Evolutionary conservation across 805 yeast species (phyloP), one percentile per base, ranked within the genome.

Genomic region (Candida sphagnicola): DNA sequence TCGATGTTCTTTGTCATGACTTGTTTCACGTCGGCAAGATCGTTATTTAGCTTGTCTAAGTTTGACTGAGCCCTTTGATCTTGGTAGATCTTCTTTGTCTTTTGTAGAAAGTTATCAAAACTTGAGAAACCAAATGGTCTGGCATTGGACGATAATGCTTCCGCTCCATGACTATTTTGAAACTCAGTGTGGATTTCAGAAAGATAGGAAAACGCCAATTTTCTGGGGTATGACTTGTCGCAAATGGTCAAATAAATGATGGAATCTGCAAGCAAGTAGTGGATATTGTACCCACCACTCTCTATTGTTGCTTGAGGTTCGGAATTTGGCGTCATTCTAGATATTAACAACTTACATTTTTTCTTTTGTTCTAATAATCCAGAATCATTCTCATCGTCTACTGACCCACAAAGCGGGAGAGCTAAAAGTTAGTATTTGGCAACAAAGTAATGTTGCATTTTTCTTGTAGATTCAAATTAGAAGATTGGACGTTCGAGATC

Each of bases 1-100:
- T 93, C 98, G 42, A 93, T 93, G 61, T 93, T 93, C 53, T 91
- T 91, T 43, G 95, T 88, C 95, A 93, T 86, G 41, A 93, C 95
- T 47, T 86, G 80, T 51, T 91, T 89, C 34, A 93, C 99, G 53
- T 95, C 99, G 35, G 85, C 88, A 47, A 93, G 69, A 50, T 93
- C 99, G 34, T 78, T 76, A 60, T 91, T 90, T 47, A 91, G 67
- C 57, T 79, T 81, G 63, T 91, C 97, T 52, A 93, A 67, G 51
- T 90, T 90, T 31, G 82, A 81, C 44, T 88, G 91, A 0, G 95
- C 95, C 44, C 96, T 76, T 43, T 89, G 86, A 59, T 93, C 97
- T 48, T 85, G 88, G 61, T 91, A 93, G 6, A 88, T 69, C 52
- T 89, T 86, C 54, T 83, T 87, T 3, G 98, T 89, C 65, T 91